Conservation (phyloP, 2,329 filamentous ascomycete genomes). For the Aspergillus jensenii region DNA sequence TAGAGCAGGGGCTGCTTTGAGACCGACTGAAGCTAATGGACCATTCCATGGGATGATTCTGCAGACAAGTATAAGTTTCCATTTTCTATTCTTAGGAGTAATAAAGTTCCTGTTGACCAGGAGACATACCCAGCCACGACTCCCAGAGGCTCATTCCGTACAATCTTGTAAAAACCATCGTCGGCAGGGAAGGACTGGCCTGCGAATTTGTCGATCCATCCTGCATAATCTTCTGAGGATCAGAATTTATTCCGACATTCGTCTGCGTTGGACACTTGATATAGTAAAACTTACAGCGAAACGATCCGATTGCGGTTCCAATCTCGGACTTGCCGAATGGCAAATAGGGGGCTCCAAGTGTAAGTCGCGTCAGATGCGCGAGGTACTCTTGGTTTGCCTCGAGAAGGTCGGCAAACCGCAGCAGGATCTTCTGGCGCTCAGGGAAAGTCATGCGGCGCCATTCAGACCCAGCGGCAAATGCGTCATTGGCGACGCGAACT, state of each 20-base stretch:
- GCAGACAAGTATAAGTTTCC: too few species aligned
- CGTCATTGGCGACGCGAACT: conserved; percentile 78
- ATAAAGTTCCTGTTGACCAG: too few species aligned
- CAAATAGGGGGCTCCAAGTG: not conserved
- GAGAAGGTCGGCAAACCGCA: conserved; percentile 73
- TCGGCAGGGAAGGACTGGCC: conserved; percentile 65
- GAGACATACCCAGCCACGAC: conserved; percentile 27
- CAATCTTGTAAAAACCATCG: conserved; percentile 1
- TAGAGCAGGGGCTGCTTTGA: conserved; percentile 74
- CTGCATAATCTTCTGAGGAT: conserved; percentile 67
- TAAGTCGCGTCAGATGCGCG: conserved; percentile 35
- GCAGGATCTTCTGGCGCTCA: conserved; percentile 65
- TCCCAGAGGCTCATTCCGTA: conserved; percentile 65
- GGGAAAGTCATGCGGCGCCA: conserved; percentile 60
- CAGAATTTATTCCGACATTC: not conserved
- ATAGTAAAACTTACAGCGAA: conserved; percentile 49
- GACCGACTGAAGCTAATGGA: conserved; percentile 76
- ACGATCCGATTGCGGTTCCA: conserved; percentile 56
- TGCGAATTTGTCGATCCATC: conserved; percentile 91
- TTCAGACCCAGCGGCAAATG: conserved; percentile 72
- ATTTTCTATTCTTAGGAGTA: too few species aligned
- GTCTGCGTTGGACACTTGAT: not conserved
- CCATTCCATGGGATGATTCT: conserved; percentile 84
- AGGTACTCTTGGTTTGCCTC: conserved; percentile 68
- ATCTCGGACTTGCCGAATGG: conserved; percentile 1